Evolutionary conservation across 2,329 filamentous ascomycete species (phyloP).

Genomic region (Diaporthe helianthi): DNA sequence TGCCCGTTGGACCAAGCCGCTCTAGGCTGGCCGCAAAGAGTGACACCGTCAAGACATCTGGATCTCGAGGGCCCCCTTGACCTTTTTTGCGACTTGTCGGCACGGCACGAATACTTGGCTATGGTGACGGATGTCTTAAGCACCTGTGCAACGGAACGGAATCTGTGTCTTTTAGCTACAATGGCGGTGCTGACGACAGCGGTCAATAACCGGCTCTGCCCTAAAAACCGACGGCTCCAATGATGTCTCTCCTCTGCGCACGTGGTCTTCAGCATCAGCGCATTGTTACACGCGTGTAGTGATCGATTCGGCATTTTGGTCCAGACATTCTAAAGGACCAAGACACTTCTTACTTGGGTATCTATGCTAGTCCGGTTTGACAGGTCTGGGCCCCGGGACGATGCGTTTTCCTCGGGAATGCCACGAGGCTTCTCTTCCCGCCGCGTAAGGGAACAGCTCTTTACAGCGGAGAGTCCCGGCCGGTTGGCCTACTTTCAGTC

Average conservation of each 20-base stretch:
- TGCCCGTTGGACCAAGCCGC: constrained; percentile 1
- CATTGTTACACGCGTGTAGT: not conserved
- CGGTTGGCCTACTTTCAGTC: not conserved
- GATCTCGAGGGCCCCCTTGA: not conserved
- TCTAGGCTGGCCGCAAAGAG: not conserved
- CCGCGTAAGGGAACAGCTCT: not conserved
- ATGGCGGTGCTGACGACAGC: not conserved
- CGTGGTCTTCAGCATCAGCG: not conserved
- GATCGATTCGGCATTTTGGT: not conserved
- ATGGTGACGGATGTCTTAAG: not conserved
- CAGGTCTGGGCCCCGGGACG: not conserved
- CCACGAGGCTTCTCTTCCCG: not conserved
- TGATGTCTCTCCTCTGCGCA: not conserved
- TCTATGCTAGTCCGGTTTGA: not conserved
- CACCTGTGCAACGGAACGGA: not conserved
- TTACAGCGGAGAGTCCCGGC: not conserved
- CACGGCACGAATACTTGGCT: not conserved
- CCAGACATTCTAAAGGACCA: not conserved
- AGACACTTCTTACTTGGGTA: too few relatives aligned
- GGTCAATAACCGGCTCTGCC: not conserved
- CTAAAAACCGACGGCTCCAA: not conserved
- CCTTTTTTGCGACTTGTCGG: not conserved
- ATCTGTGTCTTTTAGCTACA: not conserved
- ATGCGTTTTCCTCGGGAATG: not conserved
- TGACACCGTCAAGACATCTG: too few relatives aligned